A percentile compares a stretch with the other conserved stretches of the same genome.
phyloP scores from a whole-genome alignment of 345 rosid genomes.

The Bruguiera parviflora region DNA sequence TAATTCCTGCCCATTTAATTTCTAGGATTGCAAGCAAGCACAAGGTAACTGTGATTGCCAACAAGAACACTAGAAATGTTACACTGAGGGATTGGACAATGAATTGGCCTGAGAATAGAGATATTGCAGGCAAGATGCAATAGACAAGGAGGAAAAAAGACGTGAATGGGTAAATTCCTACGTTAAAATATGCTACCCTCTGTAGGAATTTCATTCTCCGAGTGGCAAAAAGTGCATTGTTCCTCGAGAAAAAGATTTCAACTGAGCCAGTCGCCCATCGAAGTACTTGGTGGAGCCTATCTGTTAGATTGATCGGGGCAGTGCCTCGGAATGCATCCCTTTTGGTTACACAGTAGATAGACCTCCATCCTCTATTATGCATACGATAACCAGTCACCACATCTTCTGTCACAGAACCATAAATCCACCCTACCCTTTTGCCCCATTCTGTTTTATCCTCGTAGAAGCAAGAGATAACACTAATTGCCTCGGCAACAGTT shows the following conservation, averaged over 20 bases:
- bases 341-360: slow-evolving; percentile 69
- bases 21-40: slow-evolving; percentile 67
- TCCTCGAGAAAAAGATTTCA: slow-evolving; percentile 73
- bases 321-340: slow-evolving; percentile 74
- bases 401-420: slow-evolving; percentile 82
- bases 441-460: slow-evolving; percentile 89
- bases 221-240: slow-evolving; percentile 63
- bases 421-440: slow-evolving; percentile 76
- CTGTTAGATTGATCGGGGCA: slow-evolving; percentile 71
- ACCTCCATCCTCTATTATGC: slow-evolving; percentile 91
- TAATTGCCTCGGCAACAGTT: slow-evolving; percentile 75
- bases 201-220: slow-evolving; percentile 63
- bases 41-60: slow-evolving; percentile 55
- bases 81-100: slow-evolving; percentile 60
- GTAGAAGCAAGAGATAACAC: slow-evolving; percentile 72
- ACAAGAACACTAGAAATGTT: slow-evolving; percentile 47
- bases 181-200: slow-evolving; percentile 67
- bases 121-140: slow-evolving; percentile 65
- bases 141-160: slow-evolving; percentile 68
- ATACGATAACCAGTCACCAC: slow-evolving; percentile 76
- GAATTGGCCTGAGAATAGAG: slow-evolving; percentile 71
- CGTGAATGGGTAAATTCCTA: slow-evolving; percentile 79
- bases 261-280: slow-evolving; percentile 88
- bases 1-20: slow-evolving; percentile 73
- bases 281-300: slow-evolving; percentile 80